phyloP scores from a whole-genome alignment of 352 stramenopile species.

The Phytopythium helicoides region DNA sequence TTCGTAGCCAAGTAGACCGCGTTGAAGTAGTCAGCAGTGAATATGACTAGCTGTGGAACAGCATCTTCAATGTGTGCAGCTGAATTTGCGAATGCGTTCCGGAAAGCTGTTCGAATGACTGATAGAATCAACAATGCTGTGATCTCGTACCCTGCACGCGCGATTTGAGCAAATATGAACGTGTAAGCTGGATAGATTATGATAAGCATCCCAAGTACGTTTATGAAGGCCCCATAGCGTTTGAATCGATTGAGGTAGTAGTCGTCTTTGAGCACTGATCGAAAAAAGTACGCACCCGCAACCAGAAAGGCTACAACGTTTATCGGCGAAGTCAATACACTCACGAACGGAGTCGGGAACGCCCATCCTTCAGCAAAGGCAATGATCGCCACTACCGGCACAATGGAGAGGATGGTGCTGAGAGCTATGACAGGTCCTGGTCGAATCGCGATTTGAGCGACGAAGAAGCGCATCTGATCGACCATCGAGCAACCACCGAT shows the following conservation, averaged over 20 bases:
- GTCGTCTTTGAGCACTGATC: not conserved
- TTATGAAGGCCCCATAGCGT: constrained; percentile 8
- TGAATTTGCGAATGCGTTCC: constrained; percentile 15
- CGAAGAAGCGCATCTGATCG: constrained; percentile 13
- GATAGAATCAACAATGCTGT: constrained; percentile 19
- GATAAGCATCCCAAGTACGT: constrained; percentile 11
- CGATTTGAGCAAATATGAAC: constrained; percentile 8
- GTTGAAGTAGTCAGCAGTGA: constrained; percentile 41
- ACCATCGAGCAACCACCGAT: constrained; percentile 3
- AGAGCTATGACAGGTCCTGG: constrained; percentile 4
- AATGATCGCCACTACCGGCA: not conserved
- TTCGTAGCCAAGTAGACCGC: constrained; percentile 31
- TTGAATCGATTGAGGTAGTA: constrained; percentile 5
- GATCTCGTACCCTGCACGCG: constrained; percentile 11
- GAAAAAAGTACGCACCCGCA: not conserved
- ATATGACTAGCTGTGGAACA: constrained; percentile 32
- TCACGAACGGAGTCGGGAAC: no score
- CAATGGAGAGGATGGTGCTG: constrained; percentile 5
- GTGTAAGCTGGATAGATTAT: constrained; percentile 22
- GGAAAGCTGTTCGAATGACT: constrained; percentile 29
- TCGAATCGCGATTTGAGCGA: constrained; percentile 4
- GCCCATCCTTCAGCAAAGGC: no score
- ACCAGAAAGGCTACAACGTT: no score
- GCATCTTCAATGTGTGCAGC: constrained; percentile 26
- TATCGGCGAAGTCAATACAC: no score